These are phyloP conservation scores for Aristolochia californica DNA, from an alignment of 164 flowering plant species.

Conservation along the genomic window DNA sequence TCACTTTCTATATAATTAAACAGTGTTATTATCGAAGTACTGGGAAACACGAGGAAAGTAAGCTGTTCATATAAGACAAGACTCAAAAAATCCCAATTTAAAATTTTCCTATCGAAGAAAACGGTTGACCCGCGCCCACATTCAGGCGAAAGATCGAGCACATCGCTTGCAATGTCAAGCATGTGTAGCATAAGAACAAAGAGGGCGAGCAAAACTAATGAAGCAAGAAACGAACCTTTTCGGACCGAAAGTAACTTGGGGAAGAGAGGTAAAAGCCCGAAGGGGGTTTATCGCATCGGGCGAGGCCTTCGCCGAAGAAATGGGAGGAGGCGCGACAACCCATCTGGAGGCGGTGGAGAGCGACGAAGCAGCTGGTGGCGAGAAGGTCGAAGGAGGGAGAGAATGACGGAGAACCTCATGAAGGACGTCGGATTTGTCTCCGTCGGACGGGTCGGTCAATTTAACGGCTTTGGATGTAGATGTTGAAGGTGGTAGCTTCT, in stretches of 20 bases:
- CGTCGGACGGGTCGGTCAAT: conserved; percentile 3
- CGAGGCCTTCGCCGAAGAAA: conserved; percentile 16
- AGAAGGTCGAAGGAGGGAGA: conserved; percentile 34
- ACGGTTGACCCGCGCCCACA: too few relatives aligned
- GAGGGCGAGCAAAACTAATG: not conserved
- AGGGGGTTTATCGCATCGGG: conserved; percentile 61
- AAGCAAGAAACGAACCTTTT: conserved; percentile 22
- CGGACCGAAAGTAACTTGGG: conserved; percentile 86
- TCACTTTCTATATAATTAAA: too few relatives aligned
- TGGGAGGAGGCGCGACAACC: conserved; percentile 19
- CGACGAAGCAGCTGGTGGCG: conserved; percentile 24
- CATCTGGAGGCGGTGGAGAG: conserved; percentile 44
- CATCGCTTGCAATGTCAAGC: not conserved
- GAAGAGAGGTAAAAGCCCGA: conserved; percentile 55
- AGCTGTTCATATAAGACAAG: too few relatives aligned
- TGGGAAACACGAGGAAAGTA: too few relatives aligned
- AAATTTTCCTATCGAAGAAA: too few relatives aligned
- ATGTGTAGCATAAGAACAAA: not conserved
- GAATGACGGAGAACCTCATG: conserved; percentile 80
- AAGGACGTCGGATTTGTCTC: conserved; percentile 55
- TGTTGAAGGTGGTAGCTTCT: conserved; percentile 25
- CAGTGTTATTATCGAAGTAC: too few relatives aligned
- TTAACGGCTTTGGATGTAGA: conserved; percentile 5
- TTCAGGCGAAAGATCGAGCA: too few relatives aligned
- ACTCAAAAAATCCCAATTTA: too few relatives aligned